Evolutionary conservation across 192 early-diverging fungal species (phyloP), one percentile per base, ranked within the genome.

Genomic region (Lunasporangiospora selenospora): DNA sequence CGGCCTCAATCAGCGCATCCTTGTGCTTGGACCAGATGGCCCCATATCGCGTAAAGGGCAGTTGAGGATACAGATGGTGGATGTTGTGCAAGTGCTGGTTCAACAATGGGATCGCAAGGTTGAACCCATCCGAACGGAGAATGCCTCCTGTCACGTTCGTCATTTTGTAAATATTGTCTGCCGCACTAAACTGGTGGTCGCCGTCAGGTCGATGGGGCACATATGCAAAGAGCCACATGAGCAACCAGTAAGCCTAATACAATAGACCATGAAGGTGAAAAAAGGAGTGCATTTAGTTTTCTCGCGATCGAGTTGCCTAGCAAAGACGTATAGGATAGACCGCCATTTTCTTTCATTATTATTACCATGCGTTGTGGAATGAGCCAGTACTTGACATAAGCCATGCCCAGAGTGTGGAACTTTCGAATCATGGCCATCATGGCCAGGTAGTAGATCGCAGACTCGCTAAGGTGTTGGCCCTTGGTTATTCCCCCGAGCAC

Each of bases 41-140:
- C 6, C 59, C 67, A 10, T 71, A 62, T 21, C 59, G 59, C 0
- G 67, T 71, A 33, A 71, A 71, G 32, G 67, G 67, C 12, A 71
- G 19, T 9, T 71, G 67, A 13, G 67, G 67, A 41, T 71, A 71
- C 24, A 71, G 24, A 21, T 62, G 67, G 15, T 71, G 67, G 47
- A 71, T 71, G 36, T 71, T 71, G 53, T 71, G 67, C 51, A 69
- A 23, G 32, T 71, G 67, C 12, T 71, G 67, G 53, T 71, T 71
- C 52, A 71, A 37, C 46, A 71, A 26, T 1, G 67, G 67, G 29
- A 71, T 41, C 11, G 67, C 67, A 10, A 71, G 42, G 36, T 71
- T 71, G 27, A 71, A 24, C 3, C 67, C 67, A n/a, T 71, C 32
- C 13, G 67, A 71, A 2, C 32, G 18, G 10, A 71, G 39, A 33